phyloP scores from a whole-genome alignment of 2,329 filamentous ascomycete genomes.

The Sclerotiophoma versabilis region DNA sequence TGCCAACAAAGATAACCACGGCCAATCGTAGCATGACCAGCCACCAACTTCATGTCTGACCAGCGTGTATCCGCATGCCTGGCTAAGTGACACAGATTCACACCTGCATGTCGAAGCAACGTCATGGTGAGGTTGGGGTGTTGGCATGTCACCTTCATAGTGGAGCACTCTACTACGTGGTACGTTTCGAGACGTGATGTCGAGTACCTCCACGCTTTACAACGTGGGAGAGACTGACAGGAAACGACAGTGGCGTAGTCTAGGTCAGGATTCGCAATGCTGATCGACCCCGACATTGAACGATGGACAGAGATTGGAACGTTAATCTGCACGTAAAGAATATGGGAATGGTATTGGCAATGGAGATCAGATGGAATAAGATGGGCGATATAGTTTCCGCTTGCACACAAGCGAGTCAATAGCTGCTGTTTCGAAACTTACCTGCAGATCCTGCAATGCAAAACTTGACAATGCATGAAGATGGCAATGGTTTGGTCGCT shows the following conservation, averaged over 20 bases:
- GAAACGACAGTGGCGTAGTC: neutral
- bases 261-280: neutral
- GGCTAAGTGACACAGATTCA: too few species aligned
- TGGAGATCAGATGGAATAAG: conserved; percentile 4
- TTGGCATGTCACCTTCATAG: neutral
- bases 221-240: neutral
- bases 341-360: conserved; percentile 1
- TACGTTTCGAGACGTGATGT: conserved; percentile 2
- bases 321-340: neutral
- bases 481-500: neutral
- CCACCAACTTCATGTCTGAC: too few species aligned
- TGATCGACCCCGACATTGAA: neutral
- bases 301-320: neutral
- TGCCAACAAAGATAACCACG: too few species aligned
- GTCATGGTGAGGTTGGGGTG: neutral
- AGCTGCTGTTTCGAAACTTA: conserved; percentile 13
- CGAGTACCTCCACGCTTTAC: neutral
- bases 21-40: too few species aligned
- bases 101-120: neutral
- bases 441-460: conserved; percentile 3
- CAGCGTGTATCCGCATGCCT: too few species aligned
- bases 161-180: neutral
- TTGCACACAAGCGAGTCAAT: conserved; percentile 10
- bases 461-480: neutral
- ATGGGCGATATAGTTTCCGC: conserved; percentile 14